Evolutionary conservation across 192 early-diverging fungal species (phyloP), one percentile per base, ranked within the genome.

Genomic region (Entomortierella parvispora): DNA sequence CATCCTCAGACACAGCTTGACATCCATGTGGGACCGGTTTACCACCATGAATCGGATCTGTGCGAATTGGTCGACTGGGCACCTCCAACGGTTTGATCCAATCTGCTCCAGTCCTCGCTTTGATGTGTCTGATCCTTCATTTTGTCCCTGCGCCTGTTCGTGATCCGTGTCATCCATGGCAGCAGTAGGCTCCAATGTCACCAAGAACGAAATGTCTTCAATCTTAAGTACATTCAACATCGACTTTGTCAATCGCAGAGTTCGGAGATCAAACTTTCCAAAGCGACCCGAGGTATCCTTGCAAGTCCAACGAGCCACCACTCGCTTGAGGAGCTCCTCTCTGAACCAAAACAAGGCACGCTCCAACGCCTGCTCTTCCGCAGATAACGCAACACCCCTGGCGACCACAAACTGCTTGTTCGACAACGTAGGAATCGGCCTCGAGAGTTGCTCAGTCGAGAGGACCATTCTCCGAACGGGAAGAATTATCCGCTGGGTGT

Each of bases 341-440:
- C 88, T 71, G 62, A 90, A 92, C 93, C 93, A 94, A 59, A 94
- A 94, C 62, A 90, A 66, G 1, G 82, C 65, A 25, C 90, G 51
- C n/a, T 86, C 83, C 26, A 74, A 58, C 15, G 62, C 71, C 29
- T 88, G 89, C 59, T 93, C 87, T 48, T 83, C 84, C n/a, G 71
- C 42, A 4, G 87, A 66, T 28, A 59, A 15, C 3, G 80, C 82
- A 9, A 84, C 80, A 8, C 71, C 85, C 55, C 88, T 82, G 2
- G 90, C 86, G 9, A 93, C 89, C 2, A 94, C 90, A 80, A 91
- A 94, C 81, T 94, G 93, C 45, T 92, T 91, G 76, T 90, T 90
- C 11, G 83, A 74, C 20, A 92, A 84, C 18, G 86, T 83, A n/a
- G 93, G 93, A 28, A 94, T 92, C 4, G 87, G 86, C 40, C 61